A percentile compares a stretch with the other conserved stretches of the same genome.
Evolutionary conservation across 2,329 filamentous ascomycete genomes (phyloP).

Genomic region (Fusarium tanahbumbuense): DNA sequence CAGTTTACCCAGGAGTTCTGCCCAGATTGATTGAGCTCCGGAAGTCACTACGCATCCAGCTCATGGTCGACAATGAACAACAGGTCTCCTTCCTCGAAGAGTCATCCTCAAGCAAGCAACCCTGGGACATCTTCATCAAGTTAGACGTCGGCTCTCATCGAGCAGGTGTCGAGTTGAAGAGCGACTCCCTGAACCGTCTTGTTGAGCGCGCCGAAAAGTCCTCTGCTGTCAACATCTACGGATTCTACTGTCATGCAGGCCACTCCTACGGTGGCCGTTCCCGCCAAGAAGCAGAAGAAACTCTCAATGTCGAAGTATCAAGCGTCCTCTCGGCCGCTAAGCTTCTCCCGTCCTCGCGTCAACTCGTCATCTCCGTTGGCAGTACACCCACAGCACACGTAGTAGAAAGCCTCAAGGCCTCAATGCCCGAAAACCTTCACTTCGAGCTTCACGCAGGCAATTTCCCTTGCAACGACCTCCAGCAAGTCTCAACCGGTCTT

Average conservation of each 20-base stretch:
- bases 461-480: slow-evolving; percentile 54
- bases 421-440: slow-evolving; percentile 48
- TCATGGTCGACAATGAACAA: slow-evolving; percentile 54
- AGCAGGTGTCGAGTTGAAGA: slow-evolving; percentile 48
- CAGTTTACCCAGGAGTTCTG: slow-evolving; percentile 52
- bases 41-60: slow-evolving; percentile 47
- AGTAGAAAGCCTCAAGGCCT: slow-evolving; percentile 47
- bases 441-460: slow-evolving; percentile 54
- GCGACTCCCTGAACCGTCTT: slow-evolving; percentile 43
- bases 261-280: slow-evolving; percentile 53
- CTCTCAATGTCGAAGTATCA: slow-evolving; percentile 48
- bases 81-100: slow-evolving; percentile 49
- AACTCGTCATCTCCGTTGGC: slow-evolving; percentile 50
- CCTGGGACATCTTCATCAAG: slow-evolving; percentile 54
- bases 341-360: slow-evolving; percentile 43
- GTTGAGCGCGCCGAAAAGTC: slow-evolving; percentile 47
- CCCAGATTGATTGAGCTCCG: slow-evolving; percentile 47
- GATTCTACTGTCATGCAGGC: slow-evolving; percentile 54
- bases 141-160: slow-evolving; percentile 52
- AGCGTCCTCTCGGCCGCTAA: slow-evolving; percentile 48
- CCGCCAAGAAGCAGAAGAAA: slow-evolving; percentile 47
- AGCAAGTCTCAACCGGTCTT: slow-evolving; percentile 53
- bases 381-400: slow-evolving; percentile 54
- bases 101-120: slow-evolving; percentile 15
- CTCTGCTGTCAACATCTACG: slow-evolving; percentile 48